Evolutionary conservation across 805 yeast genomes (phyloP), one percentile per base, ranked within the genome.

Genomic region (Schwanniomyces yamadae): DNA sequence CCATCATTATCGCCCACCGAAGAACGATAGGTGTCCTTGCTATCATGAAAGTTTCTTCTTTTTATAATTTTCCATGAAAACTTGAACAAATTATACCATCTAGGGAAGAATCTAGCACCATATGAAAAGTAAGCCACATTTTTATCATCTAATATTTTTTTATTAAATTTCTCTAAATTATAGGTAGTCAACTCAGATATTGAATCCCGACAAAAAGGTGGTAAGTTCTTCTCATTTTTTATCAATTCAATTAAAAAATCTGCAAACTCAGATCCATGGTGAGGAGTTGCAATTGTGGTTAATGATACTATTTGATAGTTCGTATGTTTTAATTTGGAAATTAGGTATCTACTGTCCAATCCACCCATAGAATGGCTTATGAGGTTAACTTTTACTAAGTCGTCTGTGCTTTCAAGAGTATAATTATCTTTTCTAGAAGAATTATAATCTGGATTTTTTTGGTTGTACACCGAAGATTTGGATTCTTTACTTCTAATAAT

Each of bases 311-410:
- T 83, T 46, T 77, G 63, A 47, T 77, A 82, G 28, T 70, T 60
- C 4, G 25, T 24, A 22, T 40, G 47, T 31, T 51, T 53, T 3
- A 84, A 54, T 32, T 73, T 65, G 0, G 85, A 71, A 2, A 88
- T 84, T 45, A 90, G 58, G 53, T 80, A 86, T 34, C 97, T 63
- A 22, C 89, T 77, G 52, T 90, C 96, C 20, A 89, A 62, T 0
- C 97, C 97, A 4, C 97, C 97, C 96, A 89, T 88, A 0, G 96
- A 87, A 54, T 89, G 97, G 5, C 93, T 93, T 17, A 89, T 69
- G 28, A 89, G 55, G 51, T 90, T 90, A 11, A 89, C 70, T 40
- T 78, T 79, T 14, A 78, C 44, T 3, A 63, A 57, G 17, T 50
- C 52, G 9, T 50, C 44, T 7, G 30, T 32, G 12, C 33, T 33